Evolutionary conservation across 352 stramenopile genomes (phyloP).

Genomic region (Pseudoperonospora humuli): DNA sequence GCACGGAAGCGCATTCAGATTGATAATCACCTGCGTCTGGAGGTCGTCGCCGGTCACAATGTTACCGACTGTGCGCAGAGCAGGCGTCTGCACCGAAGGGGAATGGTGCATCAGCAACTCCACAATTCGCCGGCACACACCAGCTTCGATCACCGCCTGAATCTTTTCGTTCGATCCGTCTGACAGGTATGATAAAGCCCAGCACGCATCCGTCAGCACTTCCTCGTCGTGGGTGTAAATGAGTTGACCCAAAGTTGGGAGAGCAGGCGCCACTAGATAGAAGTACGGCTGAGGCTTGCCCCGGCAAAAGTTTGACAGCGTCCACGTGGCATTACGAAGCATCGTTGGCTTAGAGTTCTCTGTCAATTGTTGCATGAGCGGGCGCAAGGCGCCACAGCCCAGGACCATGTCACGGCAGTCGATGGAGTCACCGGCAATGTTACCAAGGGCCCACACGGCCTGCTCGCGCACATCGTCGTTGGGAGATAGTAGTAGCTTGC

Average conservation of each 20-base stretch:
- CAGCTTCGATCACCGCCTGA: conserved; percentile 96
- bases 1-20: conserved; percentile 94
- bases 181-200: conserved; percentile 97
- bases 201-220: conserved; percentile 99
- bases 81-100: conserved; percentile 76
- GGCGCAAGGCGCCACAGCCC: conserved; percentile 86
- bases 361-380: conserved; percentile 92
- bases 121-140: conserved; percentile 94
- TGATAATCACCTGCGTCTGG: conserved; percentile 99
- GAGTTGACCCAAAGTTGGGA: conserved; percentile 94
- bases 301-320: conserved; percentile 98
- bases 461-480: conserved; percentile 97
- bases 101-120: conserved; percentile 89
- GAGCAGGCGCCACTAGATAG: conserved; percentile 82
- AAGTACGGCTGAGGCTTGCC: conserved; percentile 73
- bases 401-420: conserved; percentile 96
- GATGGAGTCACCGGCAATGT: conserved; percentile 98
- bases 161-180: conserved; percentile 99
- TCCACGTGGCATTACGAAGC: conserved; percentile 98
- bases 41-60: conserved; percentile 99
- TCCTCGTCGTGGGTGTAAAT: conserved; percentile 98
- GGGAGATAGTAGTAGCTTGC: conserved; percentile 90
- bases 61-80: conserved; percentile 91
- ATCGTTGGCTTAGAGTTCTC: conserved; percentile 95
- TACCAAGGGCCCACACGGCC: conserved; percentile 96